A percentile compares a stretch with the other conserved stretches of the same genome.
These are phyloP conservation scores for Fomitiporia mediterranea DNA, from an alignment of 1,284 basidiomycete species.

Conservation along the genomic window DNA sequence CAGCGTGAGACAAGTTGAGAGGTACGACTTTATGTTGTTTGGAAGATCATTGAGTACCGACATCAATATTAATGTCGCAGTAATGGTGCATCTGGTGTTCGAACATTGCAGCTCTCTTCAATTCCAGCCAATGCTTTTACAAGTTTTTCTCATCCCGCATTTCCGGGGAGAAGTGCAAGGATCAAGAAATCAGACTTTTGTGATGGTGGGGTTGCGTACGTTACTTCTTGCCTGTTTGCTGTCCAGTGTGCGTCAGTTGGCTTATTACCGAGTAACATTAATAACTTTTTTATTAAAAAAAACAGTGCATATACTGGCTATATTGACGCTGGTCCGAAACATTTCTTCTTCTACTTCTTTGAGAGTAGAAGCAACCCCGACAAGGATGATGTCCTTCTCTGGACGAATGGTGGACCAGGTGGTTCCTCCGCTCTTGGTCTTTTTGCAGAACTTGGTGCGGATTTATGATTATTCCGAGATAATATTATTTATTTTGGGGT, in stretches of 20 bases:
- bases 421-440: constrained; percentile 53
- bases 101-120: not conserved
- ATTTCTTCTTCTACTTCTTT: constrained; percentile 82
- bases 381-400: constrained; percentile 36
- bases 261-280: not conserved
- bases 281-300: not conserved
- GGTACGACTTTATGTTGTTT: not conserved
- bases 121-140: not conserved
- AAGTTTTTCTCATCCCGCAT: constrained; percentile 15
- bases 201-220: constrained; percentile 13
- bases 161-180: constrained; percentile 16
- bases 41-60: not conserved
- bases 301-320: constrained; percentile 46
- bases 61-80: not conserved
- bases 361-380: constrained; percentile 39
- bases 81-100: not conserved
- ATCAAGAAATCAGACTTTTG: constrained; percentile 19
- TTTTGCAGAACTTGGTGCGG: constrained; percentile 61
- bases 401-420: constrained; percentile 44
- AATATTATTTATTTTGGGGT: not conserved
- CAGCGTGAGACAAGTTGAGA: not conserved
- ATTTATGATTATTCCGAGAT: constrained; percentile 1
- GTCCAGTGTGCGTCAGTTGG: too few species aligned
- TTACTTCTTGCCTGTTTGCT: too few species aligned
- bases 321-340: constrained; percentile 65